A percentile compares a stretch with the other conserved stretches of the same genome.
Conservation (phyloP, 306 rosid genomes). For the Chamaecrista fasciculata region DNA sequence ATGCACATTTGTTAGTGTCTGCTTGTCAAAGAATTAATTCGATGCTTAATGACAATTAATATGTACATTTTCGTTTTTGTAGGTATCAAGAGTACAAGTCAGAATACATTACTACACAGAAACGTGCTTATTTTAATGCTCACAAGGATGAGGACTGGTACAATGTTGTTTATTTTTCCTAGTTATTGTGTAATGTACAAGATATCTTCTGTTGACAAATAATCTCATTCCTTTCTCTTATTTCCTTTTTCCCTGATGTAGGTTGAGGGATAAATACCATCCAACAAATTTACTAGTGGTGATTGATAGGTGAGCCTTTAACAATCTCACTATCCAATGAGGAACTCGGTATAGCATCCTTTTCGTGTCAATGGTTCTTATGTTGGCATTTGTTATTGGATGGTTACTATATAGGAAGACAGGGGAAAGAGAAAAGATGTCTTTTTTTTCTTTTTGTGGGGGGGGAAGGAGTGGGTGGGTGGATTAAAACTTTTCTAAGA, state of each 20-base stretch:
- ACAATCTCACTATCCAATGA: conserved; percentile 17
- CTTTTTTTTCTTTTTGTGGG: too few species aligned
- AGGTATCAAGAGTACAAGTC: conserved; percentile 97
- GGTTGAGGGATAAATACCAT: conserved; percentile 97
- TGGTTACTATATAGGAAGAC: background rate
- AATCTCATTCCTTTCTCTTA: conserved; percentile 22
- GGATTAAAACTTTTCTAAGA: background rate
- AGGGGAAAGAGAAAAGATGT: background rate
- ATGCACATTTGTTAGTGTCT: conserved; percentile 1
- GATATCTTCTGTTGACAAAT: conserved; percentile 3
- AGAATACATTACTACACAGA: conserved; percentile 92
- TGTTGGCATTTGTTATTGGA: background rate
- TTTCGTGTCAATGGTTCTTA: conserved; percentile 14
- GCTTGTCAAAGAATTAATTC: background rate
- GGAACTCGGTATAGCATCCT: background rate
- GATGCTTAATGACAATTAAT: conserved; percentile 12
- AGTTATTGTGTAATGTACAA: conserved; percentile 9
- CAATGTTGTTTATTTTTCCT: conserved; percentile 10
- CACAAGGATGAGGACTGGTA: conserved; percentile 98
- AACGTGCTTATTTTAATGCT: conserved; percentile 77
- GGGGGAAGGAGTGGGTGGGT: background rate
- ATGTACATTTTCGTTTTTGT: conserved; percentile 19
- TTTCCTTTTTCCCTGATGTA: conserved; percentile 35
- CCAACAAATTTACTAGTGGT: conserved; percentile 86
- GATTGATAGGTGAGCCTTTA: conserved; percentile 70